These are phyloP conservation scores for Ophiostoma sp. DNA, from an alignment of 2,329 filamentous ascomycete genomes.

Conservation along the genomic window DNA sequence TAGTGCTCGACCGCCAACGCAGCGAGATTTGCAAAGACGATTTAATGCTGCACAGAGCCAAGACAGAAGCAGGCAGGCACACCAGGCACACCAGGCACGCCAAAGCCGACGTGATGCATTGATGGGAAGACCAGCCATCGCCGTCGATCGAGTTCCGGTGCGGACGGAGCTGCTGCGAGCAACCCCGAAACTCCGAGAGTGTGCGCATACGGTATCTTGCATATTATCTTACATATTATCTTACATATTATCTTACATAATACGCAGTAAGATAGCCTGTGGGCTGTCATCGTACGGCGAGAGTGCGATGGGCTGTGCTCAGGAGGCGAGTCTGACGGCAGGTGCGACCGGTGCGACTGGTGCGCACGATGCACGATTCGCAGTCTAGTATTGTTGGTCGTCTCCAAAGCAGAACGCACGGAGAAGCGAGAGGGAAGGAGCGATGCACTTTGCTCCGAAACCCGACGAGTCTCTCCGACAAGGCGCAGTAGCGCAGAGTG, in stretches of 20 bases:
- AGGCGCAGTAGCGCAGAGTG: background rate
- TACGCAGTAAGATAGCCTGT: background rate
- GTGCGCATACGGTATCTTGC: background rate
- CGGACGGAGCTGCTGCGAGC: background rate
- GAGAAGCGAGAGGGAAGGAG: background rate
- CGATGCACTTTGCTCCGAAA: background rate
- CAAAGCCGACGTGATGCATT: too few species aligned
- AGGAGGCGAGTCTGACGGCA: background rate
- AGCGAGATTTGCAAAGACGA: constrained; percentile 12
- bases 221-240: too few species aligned
- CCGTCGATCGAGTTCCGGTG: background rate
- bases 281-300: background rate
- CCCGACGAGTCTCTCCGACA: constrained; percentile 5
- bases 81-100: too few species aligned
- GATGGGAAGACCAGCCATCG: background rate
- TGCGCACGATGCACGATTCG: background rate
- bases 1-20: background rate
- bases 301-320: background rate
- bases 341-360: background rate
- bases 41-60: background rate
- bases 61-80: background rate
- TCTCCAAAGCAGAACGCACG: background rate
- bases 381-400: background rate
- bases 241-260: too few species aligned
- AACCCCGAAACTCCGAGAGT: background rate